Conservation (phyloP, 345 rosid genomes). For the Linum lewisii region DNA sequence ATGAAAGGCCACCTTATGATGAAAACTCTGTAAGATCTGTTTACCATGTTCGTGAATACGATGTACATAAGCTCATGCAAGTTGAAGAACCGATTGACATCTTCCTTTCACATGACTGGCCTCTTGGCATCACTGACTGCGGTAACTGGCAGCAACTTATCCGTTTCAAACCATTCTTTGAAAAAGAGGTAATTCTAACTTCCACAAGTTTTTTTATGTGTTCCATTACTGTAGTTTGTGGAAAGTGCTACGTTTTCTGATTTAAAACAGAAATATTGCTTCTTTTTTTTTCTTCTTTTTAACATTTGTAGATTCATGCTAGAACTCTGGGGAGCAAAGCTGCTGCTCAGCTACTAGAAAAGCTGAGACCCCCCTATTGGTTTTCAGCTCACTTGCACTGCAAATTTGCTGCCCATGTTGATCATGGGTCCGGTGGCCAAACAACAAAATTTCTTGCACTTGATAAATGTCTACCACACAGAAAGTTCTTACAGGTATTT, state of each 20-base stretch:
- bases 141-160: slow-evolving; percentile 62
- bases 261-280: not conserved
- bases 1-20: slow-evolving; percentile 78
- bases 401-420: slow-evolving; percentile 79
- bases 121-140: slow-evolving; percentile 75
- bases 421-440: slow-evolving; percentile 63
- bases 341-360: slow-evolving; percentile 71
- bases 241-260: no score
- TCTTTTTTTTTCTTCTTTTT: not conserved
- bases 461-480: slow-evolving; percentile 73
- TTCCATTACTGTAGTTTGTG: not conserved
- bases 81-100: slow-evolving; percentile 71
- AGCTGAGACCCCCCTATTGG: slow-evolving; percentile 75
- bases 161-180: slow-evolving; percentile 42
- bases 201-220: not conserved
- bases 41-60: slow-evolving; percentile 88
- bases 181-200: slow-evolving; percentile 45
- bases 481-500: slow-evolving; percentile 63
- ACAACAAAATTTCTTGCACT: slow-evolving; percentile 85
- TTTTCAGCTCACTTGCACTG: slow-evolving; percentile 95
- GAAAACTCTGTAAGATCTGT: slow-evolving; percentile 56
- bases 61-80: slow-evolving; percentile 79
- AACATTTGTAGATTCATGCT: slow-evolving; percentile 36
- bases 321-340: slow-evolving; percentile 82
- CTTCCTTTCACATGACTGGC: slow-evolving; percentile 97